Conservation (phyloP, 768 basidiomycete genomes). For the Pholiota molesta region DNA sequence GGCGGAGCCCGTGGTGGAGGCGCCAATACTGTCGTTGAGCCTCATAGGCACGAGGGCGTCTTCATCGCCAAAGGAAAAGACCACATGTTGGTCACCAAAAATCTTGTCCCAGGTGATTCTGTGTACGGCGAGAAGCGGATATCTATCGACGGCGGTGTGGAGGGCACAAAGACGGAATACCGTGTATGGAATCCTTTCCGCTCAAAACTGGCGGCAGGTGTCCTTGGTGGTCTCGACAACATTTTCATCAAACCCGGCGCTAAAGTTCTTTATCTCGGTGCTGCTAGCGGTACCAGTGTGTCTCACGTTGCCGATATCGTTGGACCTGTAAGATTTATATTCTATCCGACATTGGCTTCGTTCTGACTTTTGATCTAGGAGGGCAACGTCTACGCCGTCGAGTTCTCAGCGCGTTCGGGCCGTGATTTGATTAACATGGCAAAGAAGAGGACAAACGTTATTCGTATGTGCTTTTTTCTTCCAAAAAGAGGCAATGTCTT, state of each 20-base stretch:
- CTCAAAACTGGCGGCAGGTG: constrained; percentile 94
- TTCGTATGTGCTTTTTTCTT: constrained; percentile 62
- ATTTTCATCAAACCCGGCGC: constrained; percentile 92
- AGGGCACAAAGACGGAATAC: constrained; percentile 91
- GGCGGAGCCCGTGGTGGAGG: constrained; percentile 76
- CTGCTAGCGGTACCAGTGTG: constrained; percentile 96
- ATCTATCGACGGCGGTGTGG: constrained; percentile 74
- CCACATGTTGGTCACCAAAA: constrained; percentile 95
- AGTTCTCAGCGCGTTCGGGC: constrained; percentile 95
- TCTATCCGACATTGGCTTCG: constrained; percentile 4
- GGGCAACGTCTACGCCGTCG: constrained; percentile 96
- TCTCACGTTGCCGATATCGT: constrained; percentile 99
- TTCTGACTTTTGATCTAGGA: constrained; percentile 53
- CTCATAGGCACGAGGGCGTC: constrained; percentile 91
- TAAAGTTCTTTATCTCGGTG: constrained; percentile 97
- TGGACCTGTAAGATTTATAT: constrained; percentile 71
- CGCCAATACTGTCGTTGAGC: constrained; percentile 89
- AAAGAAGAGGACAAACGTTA: constrained; percentile 98
- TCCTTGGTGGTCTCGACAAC: constrained; percentile 91
- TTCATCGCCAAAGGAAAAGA: constrained; percentile 99
- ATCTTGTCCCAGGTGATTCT: constrained; percentile 95
- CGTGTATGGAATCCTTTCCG: constrained; percentile 99
- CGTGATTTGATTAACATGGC: constrained; percentile 99
- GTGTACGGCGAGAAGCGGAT: constrained; percentile 99
- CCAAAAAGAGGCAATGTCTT: constrained; percentile 6